Base-by-base conservation (phyloP, 108 stramenopile genomes). In the Cyclotella kingstonii region DNA sequence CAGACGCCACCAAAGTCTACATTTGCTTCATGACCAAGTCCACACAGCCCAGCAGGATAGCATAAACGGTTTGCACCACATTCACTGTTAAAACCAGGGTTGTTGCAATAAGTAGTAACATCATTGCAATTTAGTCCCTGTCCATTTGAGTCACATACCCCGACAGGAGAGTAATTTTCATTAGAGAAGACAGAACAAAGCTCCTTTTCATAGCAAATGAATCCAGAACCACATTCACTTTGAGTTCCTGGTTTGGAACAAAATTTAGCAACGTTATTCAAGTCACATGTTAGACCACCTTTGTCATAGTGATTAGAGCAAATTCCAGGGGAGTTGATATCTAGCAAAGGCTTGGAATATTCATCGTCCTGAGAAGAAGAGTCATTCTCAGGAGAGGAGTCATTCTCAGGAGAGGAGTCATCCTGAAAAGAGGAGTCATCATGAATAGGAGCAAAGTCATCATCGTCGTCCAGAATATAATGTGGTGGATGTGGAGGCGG, bases 71-170 rank as follows among this genome's bases (percentile, higher is more conserved):
- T 5, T 44, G 5, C 8, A 15, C 43, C 43, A 15, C 43, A 44
- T 44, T 44, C 43, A 15, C 43, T 18, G 18, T 54, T 22, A n/a
- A 7, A 3, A 21, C 34, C 31, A 34, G 54, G 54, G 14, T 54
- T 36, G 9, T 34, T 54, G 8, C 54, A 54, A 19, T 54, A 54
- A 1, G 54, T 54, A 19, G 3, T 34, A 26, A 54, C 54, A 34
- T 36, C 31, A 9, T 3, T 23, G 23, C 54, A 54, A 3, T 54
- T 36, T 22, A 54, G 39, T 19, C 54, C 54, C 18, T 31, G 5
- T 2, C 31, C 31, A 21, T 19, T 4, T 2, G 19, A 17, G 12
- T 22, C 9, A 22, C 54, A 54, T 0, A 54, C 54, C 2, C 54
- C 54, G 1, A 54, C 7, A 22, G 27, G 11, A 11, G 30, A 15